phyloP scores from a whole-genome alignment of 2,329 filamentous ascomycete genomes.

The Ophiocordyceps sinensis region DNA sequence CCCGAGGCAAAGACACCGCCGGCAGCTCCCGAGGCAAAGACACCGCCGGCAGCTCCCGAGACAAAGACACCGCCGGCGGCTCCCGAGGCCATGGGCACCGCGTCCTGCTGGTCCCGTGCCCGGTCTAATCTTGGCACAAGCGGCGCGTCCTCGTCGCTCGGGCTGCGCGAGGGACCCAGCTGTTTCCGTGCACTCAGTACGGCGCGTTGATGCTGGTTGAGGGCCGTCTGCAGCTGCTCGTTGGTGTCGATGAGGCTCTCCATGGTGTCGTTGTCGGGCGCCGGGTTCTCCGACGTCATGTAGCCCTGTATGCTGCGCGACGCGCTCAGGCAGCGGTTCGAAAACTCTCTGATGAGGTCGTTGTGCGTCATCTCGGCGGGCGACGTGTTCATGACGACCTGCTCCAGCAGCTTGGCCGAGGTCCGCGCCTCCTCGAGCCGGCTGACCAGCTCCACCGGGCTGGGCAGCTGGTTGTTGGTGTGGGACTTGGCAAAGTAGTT shows the following conservation, averaged over 20 bases:
- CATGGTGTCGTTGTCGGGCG: slow-evolving; percentile 87
- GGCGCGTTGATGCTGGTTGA: slow-evolving; percentile 74
- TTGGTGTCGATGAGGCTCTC: slow-evolving; percentile 88
- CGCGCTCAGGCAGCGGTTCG: slow-evolving; percentile 69
- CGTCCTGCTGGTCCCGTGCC: slow-evolving; percentile 5
- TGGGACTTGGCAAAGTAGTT: slow-evolving; percentile 44
- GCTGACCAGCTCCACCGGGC: slow-evolving; percentile 61
- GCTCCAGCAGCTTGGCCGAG: slow-evolving; percentile 80
- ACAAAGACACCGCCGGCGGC: background rate
- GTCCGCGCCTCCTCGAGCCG: slow-evolving; percentile 83
- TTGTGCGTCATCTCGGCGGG: slow-evolving; percentile 61
- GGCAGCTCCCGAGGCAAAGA: slow-evolving; percentile 2
- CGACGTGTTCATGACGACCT: slow-evolving; percentile 78
- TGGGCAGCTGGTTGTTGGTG: slow-evolving; percentile 39
- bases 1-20: slow-evolving; percentile 2
- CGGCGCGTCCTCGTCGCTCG: slow-evolving; percentile 13
- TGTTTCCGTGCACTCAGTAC: slow-evolving; percentile 49
- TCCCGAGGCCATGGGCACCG: background rate
- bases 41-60: background rate
- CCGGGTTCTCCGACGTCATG: slow-evolving; percentile 64
- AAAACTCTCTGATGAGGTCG: slow-evolving; percentile 88
- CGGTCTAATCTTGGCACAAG: slow-evolving; percentile 13
- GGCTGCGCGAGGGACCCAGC: slow-evolving; percentile 23
- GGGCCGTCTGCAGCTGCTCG: slow-evolving; percentile 70
- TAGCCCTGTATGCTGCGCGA: slow-evolving; percentile 73